Evolutionary conservation across 2,329 filamentous ascomycete species (phyloP).

Genomic region (Clonostachys byssicola): DNA sequence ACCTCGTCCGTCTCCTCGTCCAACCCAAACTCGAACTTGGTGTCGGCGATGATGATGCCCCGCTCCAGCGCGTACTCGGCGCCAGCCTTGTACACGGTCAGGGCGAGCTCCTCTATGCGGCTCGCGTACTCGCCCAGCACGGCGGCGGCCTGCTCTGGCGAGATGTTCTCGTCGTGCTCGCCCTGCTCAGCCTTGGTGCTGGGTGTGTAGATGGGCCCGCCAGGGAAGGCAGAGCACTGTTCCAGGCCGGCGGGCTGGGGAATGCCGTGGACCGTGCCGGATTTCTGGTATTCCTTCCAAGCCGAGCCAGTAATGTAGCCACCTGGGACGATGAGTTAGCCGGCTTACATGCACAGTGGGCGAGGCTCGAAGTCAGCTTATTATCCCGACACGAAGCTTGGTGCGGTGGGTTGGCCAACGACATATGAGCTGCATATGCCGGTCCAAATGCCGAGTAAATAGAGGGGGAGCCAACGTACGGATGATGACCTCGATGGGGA

Average conservation of each 20-base stretch:
- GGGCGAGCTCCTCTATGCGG: slow-evolving; percentile 20
- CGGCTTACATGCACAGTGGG: too few relatives aligned
- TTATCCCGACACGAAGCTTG: background rate
- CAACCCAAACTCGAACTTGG: slow-evolving; percentile 49
- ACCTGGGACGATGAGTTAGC: background rate
- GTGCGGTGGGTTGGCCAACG: too few relatives aligned
- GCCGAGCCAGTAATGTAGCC: slow-evolving; percentile 86
- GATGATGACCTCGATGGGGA: slow-evolving; percentile 42
- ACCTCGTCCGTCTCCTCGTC: slow-evolving; percentile 33
- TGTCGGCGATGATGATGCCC: slow-evolving; percentile 35
- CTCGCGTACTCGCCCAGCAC: slow-evolving; percentile 23
- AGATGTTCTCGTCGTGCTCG: slow-evolving; percentile 81
- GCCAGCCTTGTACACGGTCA: slow-evolving; percentile 34
- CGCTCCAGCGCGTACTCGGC: slow-evolving; percentile 52
- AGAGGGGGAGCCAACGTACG: background rate
- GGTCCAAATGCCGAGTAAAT: too few relatives aligned
- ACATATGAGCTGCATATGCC: too few relatives aligned
- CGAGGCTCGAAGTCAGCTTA: slow-evolving; percentile 52
- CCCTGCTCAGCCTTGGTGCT: slow-evolving; percentile 82
- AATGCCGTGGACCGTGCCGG: slow-evolving; percentile 78
- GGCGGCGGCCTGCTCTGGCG: slow-evolving; percentile 57
- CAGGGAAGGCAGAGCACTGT: slow-evolving; percentile 66
- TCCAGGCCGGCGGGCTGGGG: slow-evolving; percentile 61
- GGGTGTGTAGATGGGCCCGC: slow-evolving; percentile 66
- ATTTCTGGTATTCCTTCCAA: slow-evolving; percentile 70